Percentiles rank a stretch among this genome's conserved stretches.
Conservation (phyloP, 177 flowering plant species). For the Telopea speciosissima region DNA sequence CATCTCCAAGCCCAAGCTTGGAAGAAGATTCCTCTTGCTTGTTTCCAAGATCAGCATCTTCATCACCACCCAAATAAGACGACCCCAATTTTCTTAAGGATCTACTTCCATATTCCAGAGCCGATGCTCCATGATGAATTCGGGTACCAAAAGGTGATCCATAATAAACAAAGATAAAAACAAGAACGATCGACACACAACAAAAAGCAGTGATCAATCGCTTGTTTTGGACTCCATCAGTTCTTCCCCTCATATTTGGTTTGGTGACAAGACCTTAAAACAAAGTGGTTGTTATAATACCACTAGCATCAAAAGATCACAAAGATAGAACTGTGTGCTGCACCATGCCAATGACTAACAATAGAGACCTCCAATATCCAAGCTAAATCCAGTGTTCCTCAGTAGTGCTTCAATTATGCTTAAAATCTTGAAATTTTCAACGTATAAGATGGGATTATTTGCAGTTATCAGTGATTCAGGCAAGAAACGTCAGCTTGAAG, state of each 20-base stretch:
- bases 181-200: slow-evolving; percentile 41
- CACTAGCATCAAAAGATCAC: slow-evolving; percentile 1
- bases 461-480: background rate
- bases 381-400: background rate
- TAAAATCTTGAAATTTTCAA: background rate
- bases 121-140: slow-evolving; percentile 41
- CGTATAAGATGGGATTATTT: background rate
- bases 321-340: background rate
- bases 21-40: slow-evolving; percentile 49
- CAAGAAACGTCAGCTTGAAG: background rate
- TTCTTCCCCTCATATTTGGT: slow-evolving; percentile 62
- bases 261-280: slow-evolving; percentile 4
- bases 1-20: slow-evolving; percentile 47
- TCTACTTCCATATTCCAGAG: slow-evolving; percentile 63
- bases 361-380: background rate
- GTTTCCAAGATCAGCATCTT: slow-evolving; percentile 44
- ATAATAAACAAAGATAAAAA: slow-evolving; percentile 55
- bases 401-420: background rate
- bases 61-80: slow-evolving; percentile 71
- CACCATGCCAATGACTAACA: background rate
- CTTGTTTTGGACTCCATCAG: slow-evolving; percentile 72
- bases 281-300: background rate
- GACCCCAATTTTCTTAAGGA: slow-evolving; percentile 66
- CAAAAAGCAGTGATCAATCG: slow-evolving; percentile 46
- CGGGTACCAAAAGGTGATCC: slow-evolving; percentile 55